Conservation (phyloP, 2,329 filamentous ascomycete genomes). For the Fusarium acutatum region DNA sequence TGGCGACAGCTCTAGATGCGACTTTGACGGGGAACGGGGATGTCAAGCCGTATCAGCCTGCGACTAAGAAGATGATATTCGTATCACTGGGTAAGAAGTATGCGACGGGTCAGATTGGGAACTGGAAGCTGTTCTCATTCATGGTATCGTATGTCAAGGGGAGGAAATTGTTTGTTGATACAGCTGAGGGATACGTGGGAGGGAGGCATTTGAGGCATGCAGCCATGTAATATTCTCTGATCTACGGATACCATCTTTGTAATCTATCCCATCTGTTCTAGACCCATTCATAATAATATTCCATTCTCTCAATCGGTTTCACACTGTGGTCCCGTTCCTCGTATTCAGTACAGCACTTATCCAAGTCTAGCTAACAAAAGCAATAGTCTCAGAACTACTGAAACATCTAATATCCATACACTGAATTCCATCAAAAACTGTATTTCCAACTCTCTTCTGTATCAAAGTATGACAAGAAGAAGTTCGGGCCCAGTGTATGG, state of each 20-base stretch:
- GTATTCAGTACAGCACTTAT: not conserved
- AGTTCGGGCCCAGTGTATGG: not conserved
- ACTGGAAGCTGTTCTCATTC: slow-evolving; percentile 46
- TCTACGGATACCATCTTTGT: not conserved
- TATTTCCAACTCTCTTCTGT: slow-evolving; percentile 4
- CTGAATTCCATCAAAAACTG: not conserved
- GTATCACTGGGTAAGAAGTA: slow-evolving; percentile 40
- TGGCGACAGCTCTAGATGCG: slow-evolving; percentile 45
- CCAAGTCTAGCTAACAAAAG: not conserved
- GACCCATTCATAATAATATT: not conserved
- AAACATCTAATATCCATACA: not conserved
- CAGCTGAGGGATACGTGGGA: slow-evolving; percentile 42
- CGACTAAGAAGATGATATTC: slow-evolving; percentile 42
- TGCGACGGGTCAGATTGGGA: slow-evolving; percentile 46
- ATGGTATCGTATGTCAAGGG: slow-evolving; percentile 47
- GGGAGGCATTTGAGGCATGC: slow-evolving; percentile 43
- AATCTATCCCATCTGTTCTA: not conserved
- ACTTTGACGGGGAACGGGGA: slow-evolving; percentile 27
- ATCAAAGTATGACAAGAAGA: slow-evolving; percentile 13
- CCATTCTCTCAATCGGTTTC: not conserved
- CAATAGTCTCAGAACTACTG: not conserved
- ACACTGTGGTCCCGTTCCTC: not conserved
- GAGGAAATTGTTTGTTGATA: slow-evolving; percentile 45
- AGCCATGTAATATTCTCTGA: slow-evolving; percentile 32
- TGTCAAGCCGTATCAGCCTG: slow-evolving; percentile 29